Evolutionary conservation across 257 asterid genomes (phyloP), one percentile per base, ranked within the genome.

Genomic region (Paulownia fortunei): DNA sequence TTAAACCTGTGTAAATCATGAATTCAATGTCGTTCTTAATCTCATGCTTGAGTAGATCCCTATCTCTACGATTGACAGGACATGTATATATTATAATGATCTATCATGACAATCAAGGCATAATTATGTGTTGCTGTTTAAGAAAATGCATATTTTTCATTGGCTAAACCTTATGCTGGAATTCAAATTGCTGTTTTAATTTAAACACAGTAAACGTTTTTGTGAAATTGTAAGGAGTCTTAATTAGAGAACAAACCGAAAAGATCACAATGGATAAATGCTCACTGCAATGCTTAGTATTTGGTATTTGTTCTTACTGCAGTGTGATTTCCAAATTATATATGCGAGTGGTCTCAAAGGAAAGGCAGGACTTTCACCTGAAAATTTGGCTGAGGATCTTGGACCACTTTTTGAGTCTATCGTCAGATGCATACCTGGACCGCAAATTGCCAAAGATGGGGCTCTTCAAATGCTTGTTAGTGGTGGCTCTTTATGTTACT

Each of bases 271-370:
- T n/a, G n/a, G n/a, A n/a, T n/a, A n/a, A n/a, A n/a, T n/a, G n/a
- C n/a, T n/a, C n/a, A n/a, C n/a, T n/a, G n/a, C n/a, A n/a, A n/a
- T n/a, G 4, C 18, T 69, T 52, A 12, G 49, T 72, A 39, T 41
- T 47, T 41, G 26, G 32, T 18, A 69, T 66, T 74, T 62, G 9
- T 72, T 78, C 59, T 69, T 49, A 51, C 18, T 87, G 84, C 93
- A 96, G 99, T 96, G 99, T 87, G 99, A 96, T 89, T 96, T 96
- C 82, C 98, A 96, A 90, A 97, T 89, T 78, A 90, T 96, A 76
- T 96, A 93, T 71, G 98, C 99, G 6, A 93, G 99, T 74, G 99
- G 99, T 81, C 87, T 96, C 88, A 92, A 89, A 77, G 99, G 98
- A 81, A 87, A 83, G 85, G 97, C 99, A 27, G 99, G 99, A 44